Evolutionary conservation across 805 yeast species (phyloP), one percentile per base, ranked within the genome.

Genomic region (Spathaspora sp.): DNA sequence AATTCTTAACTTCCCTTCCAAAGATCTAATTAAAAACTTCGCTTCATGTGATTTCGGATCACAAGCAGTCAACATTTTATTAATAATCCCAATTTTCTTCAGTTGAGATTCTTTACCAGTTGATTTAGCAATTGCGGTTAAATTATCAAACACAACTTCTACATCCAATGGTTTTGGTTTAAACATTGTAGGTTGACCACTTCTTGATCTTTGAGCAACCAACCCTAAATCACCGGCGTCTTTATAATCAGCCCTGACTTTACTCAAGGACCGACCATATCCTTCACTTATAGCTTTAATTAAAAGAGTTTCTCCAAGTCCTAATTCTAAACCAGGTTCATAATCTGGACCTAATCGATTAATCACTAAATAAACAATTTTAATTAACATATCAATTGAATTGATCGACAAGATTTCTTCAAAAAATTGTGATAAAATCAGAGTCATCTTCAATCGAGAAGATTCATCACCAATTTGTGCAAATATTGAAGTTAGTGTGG

Each of bases 291-390:
- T 82, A 0, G 98, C 94, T 62, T 92, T 94, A 61, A 92, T 83
- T 26, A 94, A 72, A 10, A 94, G 65, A 2, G 96, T 84, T 66
- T 94, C 99, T 16, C 99, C 99, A 2, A 94, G 76, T 0, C 99
- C 99, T 23, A 94, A 74, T 63, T 94, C 99, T 52, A 93, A 72
- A 29, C 96, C 97, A 1, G 78, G 77, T 63, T 90, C 97, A 63
- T 94, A 94, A 65, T 94, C 99, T 0, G 99, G 99, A 0, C 97
- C 97, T 9, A 92, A 71, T 54, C 93, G 75, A 65, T 93, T 93
- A 64, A 93, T 91, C 69, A 88, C 87, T 16, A 94, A 76, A 60
- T 93, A 94, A 1, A 92, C 87, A 1, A 89, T 83, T 50, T 81
- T 82, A 6, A 89, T 77, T 49, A 94, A 69, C 44, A 81, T 76